These are phyloP conservation scores for Bromus sterilis DNA, from an alignment of 176 grass and related monocot species.

Conservation along the genomic window DNA sequence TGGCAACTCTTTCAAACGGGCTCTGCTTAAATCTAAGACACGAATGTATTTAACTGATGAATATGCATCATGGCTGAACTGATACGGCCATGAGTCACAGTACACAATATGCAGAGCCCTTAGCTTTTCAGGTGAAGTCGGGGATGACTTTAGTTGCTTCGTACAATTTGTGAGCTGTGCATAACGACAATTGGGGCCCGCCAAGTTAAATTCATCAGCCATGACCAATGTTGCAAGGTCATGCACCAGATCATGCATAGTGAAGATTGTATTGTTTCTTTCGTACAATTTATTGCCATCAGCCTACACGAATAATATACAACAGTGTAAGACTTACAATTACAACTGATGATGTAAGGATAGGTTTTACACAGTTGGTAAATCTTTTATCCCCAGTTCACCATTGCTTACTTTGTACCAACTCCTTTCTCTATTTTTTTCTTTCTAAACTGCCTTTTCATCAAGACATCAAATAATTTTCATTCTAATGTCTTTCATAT, in stretches of 20 bases:
- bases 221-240: neutral
- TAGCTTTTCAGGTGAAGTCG: neutral
- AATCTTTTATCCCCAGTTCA: too few species aligned
- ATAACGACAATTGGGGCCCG: neutral
- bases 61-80: neutral
- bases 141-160: neutral
- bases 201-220: neutral
- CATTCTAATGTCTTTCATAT: too few species aligned
- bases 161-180: neutral
- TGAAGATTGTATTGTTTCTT: neutral
- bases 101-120: neutral
- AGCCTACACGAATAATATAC: too few species aligned
- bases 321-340: too few species aligned
- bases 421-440: too few species aligned
- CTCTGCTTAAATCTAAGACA: neutral
- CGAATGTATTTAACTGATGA: neutral
- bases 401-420: too few species aligned
- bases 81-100: too few species aligned
- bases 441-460: too few species aligned
- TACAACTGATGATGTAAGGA: too few species aligned
- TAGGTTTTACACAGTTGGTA: too few species aligned
- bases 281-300: too few species aligned
- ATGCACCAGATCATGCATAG: constrained; percentile 15
- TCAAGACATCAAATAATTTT: too few species aligned
- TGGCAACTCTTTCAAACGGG: neutral